phyloP scores from a whole-genome alignment of 441 rosid species.

The Erodium trifolium region DNA sequence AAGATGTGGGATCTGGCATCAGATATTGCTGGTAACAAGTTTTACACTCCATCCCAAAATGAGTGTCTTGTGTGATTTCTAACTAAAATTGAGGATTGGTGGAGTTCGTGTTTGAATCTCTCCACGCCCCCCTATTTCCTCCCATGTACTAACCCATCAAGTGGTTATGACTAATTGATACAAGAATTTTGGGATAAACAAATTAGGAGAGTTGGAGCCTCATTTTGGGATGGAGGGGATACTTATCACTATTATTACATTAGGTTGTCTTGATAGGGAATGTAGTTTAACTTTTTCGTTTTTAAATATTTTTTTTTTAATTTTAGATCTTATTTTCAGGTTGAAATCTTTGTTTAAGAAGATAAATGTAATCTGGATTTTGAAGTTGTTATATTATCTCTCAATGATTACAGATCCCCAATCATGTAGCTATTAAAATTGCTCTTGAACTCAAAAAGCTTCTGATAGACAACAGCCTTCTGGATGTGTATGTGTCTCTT shows the following conservation, averaged over 20 bases:
- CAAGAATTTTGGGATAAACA: too few relatives aligned
- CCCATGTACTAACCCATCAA: too few relatives aligned
- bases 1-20: background rate
- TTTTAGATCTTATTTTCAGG: too few relatives aligned
- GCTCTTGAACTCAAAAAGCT: slow-evolving; percentile 95
- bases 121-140: too few relatives aligned
- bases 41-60: background rate
- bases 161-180: too few relatives aligned
- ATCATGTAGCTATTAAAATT: slow-evolving; percentile 93
- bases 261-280: too few relatives aligned
- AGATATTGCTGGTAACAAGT: background rate
- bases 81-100: background rate
- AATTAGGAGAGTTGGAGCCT: too few relatives aligned
- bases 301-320: background rate
- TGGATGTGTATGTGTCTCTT: slow-evolving; percentile 64
- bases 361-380: too few relatives aligned
- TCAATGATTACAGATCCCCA: slow-evolving; percentile 61
- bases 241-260: too few relatives aligned
- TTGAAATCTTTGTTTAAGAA: too few relatives aligned
- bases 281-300: too few relatives aligned
- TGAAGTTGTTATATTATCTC: background rate
- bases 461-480: slow-evolving; percentile 94
- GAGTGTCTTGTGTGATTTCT: background rate
- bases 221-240: too few relatives aligned
- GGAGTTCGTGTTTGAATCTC: background rate